These are phyloP conservation scores for Ceratobasidium sp. DNA, from an alignment of 1,284 basidiomycete species.

Conservation along the genomic window DNA sequence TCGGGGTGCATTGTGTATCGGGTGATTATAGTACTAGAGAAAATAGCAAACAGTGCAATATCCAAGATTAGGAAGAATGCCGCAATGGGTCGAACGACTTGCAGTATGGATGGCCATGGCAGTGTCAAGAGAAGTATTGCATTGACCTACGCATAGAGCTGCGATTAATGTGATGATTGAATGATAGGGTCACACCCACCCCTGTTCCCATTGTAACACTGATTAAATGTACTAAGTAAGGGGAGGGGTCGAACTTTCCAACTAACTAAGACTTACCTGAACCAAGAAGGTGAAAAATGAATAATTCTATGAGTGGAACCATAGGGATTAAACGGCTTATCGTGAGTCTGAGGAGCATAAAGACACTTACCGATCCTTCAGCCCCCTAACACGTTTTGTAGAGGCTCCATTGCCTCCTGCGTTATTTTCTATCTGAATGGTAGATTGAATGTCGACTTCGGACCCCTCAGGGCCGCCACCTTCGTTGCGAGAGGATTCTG, in stretches of 20 bases:
- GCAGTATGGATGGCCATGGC: conserved; percentile 34
- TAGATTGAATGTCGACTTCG: conserved; percentile 4
- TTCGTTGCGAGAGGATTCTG: not conserved
- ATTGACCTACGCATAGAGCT: not conserved
- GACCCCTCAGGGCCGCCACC: not conserved
- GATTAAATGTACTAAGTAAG: not conserved
- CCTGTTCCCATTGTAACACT: conserved; percentile 39
- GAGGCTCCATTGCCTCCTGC: not conserved
- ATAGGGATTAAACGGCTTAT: not conserved
- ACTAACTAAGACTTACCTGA: conserved; percentile 4
- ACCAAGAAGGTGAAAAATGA: conserved; percentile 37
- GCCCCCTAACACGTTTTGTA: not conserved
- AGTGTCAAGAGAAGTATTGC: conserved; percentile 24
- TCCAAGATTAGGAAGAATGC: conserved; percentile 31
- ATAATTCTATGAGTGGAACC: conserved; percentile 3
- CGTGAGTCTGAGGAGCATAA: not conserved
- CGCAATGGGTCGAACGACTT: conserved; percentile 29
- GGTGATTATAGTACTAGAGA: conserved; percentile 17
- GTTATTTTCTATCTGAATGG: not conserved
- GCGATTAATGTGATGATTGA: not conserved
- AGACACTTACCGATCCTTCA: conserved; percentile 29
- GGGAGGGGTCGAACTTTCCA: not conserved
- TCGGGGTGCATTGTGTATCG: conserved; percentile 37
- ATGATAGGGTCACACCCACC: not conserved
- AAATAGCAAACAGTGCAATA: conserved; percentile 13